These are phyloP conservation scores for Lunasporangiospora selenospora DNA, from an alignment of 192 early-diverging fungal genomes.

Conservation along the genomic window DNA sequence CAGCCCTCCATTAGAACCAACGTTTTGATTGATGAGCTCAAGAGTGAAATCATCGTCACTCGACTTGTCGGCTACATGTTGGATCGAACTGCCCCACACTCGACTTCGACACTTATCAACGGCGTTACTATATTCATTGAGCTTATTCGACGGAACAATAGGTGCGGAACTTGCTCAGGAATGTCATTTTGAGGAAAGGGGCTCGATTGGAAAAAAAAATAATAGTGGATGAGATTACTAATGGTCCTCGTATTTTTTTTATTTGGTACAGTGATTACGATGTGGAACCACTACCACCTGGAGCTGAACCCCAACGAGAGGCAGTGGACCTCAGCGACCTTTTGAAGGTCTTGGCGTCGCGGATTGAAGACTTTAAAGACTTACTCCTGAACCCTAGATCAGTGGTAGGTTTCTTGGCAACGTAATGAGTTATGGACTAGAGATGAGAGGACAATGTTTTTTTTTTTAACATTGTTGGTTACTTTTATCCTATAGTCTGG, in stretches of 20 bases:
- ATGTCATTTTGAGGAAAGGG: background rate
- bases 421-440: no score
- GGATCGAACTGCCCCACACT: slow-evolving; percentile 67
- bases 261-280: slow-evolving; percentile 17
- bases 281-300: slow-evolving; percentile 14
- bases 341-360: slow-evolving; percentile 77
- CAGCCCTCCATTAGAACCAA: slow-evolving; percentile 65
- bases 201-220: background rate
- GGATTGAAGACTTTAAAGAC: slow-evolving; percentile 73
- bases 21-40: slow-evolving; percentile 61
- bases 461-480: background rate
- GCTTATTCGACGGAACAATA: slow-evolving; percentile 93
- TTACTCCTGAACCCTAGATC: slow-evolving; percentile 74
- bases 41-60: slow-evolving; percentile 72
- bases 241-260: background rate
- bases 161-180: slow-evolving; percentile 58
- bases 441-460: background rate
- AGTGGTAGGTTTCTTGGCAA: slow-evolving; percentile 61
- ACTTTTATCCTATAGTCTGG: slow-evolving; percentile 27
- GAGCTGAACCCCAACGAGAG: background rate
- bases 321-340: slow-evolving; percentile 84
- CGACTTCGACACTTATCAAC: slow-evolving; percentile 85
- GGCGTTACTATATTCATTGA: slow-evolving; percentile 95
- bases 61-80: slow-evolving; percentile 87
- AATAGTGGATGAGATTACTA: background rate